Evolutionary conservation across 148 eudicot species (phyloP).

Genomic region (Rhododendron ovatum): DNA sequence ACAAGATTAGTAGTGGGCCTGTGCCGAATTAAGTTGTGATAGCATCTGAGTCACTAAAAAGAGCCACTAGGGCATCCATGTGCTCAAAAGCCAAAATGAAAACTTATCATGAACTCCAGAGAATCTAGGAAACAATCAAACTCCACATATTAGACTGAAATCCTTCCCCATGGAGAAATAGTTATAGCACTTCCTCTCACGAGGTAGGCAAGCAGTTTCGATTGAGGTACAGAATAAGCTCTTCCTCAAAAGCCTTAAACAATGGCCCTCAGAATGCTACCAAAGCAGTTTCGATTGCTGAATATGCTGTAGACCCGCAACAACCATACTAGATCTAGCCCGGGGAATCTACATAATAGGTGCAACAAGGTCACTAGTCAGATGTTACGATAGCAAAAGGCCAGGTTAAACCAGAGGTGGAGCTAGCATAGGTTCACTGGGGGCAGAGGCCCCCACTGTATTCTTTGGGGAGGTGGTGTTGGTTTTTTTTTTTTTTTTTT

Average conservation of each 20-base stretch:
- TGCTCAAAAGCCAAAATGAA: background rate
- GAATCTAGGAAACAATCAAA: constrained; percentile 10
- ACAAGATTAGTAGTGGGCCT: background rate
- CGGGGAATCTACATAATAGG: background rate
- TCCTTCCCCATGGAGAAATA: constrained; percentile 11
- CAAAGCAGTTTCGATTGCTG: constrained; percentile 8
- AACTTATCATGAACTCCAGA: constrained; percentile 2
- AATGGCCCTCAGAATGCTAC: constrained; percentile 36
- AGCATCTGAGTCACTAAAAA: constrained; percentile 4
- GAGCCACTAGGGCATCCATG: constrained; percentile 3
- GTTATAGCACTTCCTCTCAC: constrained; percentile 40
- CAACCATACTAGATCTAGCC: background rate
- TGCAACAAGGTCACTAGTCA: background rate
- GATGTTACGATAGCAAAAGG: background rate
- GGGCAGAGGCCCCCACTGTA: too few species aligned
- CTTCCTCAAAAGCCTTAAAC: constrained; percentile 42
- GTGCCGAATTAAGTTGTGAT: background rate
- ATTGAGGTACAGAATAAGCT: constrained; percentile 38
- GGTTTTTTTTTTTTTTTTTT: too few species aligned
- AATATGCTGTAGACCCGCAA: too few species aligned
- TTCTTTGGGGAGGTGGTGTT: too few species aligned
- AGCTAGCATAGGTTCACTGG: too few species aligned
- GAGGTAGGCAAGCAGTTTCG: constrained; percentile 65
- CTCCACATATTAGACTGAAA: constrained; percentile 12
- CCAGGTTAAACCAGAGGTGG: background rate